Evolutionary conservation across 352 stramenopile genomes (phyloP), one percentile per base, ranked within the genome.

Genomic region (Phytophthora fragariaefolia): DNA sequence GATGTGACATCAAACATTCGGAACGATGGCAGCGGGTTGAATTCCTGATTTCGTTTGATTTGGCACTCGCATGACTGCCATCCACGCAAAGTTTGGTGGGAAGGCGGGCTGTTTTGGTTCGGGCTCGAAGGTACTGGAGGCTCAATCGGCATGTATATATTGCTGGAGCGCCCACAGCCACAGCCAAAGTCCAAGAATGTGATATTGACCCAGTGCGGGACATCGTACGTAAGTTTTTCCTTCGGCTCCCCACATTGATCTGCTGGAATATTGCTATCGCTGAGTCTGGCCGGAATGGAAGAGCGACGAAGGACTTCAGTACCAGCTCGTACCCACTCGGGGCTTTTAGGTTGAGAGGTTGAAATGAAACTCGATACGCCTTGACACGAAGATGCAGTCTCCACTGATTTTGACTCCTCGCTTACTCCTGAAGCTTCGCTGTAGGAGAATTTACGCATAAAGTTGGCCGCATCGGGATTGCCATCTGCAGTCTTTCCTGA

Each of bases 161-260:
- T 61, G 38, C 24, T 63, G 26, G 38, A 22, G 58, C 50, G 57
- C 4, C 46, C 58, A 32, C 85, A 94, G 26, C 63, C 63, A 45
- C 87, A 93, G 26, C 91, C 83, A 56, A 90, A 93, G 64, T 95
- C 85, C 46, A 96, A 74, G 62, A 96, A 97, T 13, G 82, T 91
- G 24, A 97, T 83, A 60, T 95, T 95, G 8, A 97, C 89, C 96
- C 96, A 99, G 72, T 99, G 97, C 0, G 97, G 97, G 23, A 98
- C 84, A 50, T 98, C 93, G 68, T 97, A 98, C 5, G 43, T 64
- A 13, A 73, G 20, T 18, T 69, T 63, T 10, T 67, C 54, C 18
- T 22, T 55, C 5, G 42, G 27, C 10, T 61, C 48, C 2, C 17
- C 46, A 12, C 48, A 26, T 47, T 12, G 20, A 3, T 51, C 52